A percentile compares a stretch with the other conserved stretches of the same genome.
Evolutionary conservation across 768 basidiomycete species (phyloP).

Genomic region (Tricholoma hemisulphureum): DNA sequence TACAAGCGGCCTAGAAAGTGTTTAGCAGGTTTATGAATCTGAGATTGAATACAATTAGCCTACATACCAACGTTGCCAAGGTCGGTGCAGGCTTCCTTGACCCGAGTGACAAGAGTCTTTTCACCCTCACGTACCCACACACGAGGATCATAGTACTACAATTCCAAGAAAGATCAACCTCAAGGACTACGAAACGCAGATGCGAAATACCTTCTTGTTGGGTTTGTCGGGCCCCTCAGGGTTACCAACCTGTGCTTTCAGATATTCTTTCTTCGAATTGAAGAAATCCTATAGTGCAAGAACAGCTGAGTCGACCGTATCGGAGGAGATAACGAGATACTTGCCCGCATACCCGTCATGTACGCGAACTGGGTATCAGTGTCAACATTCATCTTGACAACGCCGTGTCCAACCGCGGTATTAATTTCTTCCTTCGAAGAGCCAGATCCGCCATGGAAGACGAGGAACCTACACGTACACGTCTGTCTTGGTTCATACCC

Average conservation of each 20-base stretch:
- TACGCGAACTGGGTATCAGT: conserved; percentile 95
- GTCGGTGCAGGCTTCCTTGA: conserved; percentile 92
- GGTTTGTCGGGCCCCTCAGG: conserved; percentile 96
- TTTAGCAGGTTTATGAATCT: background rate
- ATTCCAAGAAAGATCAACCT: conserved; percentile 4
- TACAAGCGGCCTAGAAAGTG: conserved; percentile 12
- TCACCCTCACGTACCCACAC: conserved; percentile 99
- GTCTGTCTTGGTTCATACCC: background rate
- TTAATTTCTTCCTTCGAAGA: conserved; percentile 95
- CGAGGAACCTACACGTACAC: conserved; percentile 68
- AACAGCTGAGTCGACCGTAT: background rate
- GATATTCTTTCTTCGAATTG: conserved; percentile 80
- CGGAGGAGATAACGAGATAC: conserved; percentile 14
- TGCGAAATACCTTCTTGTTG: conserved; percentile 85
- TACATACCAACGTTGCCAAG: conserved; percentile 59
- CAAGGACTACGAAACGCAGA: background rate
- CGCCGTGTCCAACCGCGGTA: conserved; percentile 87
- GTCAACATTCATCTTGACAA: conserved; percentile 99
- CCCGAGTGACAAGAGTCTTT: conserved; percentile 83
- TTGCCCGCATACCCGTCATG: conserved; percentile 75
- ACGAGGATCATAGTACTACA: conserved; percentile 88
- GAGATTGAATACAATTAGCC: background rate
- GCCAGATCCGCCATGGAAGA: conserved; percentile 99
- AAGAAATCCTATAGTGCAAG: conserved; percentile 68
- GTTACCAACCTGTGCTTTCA: conserved; percentile 91